Conservation (phyloP, 129 eudicot species). For the Smallanthus sonchifolius region DNA sequence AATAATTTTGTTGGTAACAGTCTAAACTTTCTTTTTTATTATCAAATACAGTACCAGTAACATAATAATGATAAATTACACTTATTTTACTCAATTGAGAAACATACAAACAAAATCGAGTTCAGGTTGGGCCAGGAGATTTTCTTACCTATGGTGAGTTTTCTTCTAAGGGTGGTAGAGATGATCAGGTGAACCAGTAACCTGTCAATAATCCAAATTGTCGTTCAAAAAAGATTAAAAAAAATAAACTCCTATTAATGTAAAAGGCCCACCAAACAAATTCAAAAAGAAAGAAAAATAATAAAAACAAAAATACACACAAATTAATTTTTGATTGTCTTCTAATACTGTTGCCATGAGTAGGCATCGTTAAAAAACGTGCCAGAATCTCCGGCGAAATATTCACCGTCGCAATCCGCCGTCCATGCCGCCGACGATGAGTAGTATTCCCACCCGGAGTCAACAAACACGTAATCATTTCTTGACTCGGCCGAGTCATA, state of each 20-base stretch:
- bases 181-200: no score
- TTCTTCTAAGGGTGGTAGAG: no score
- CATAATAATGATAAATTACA: no score
- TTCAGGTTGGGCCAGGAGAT: no score
- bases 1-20: no score
- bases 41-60: no score
- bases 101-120: no score
- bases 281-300: background rate
- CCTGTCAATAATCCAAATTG: no score
- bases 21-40: no score
- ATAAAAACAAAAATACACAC: background rate
- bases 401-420: conserved; percentile 3
- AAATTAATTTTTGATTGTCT: background rate
- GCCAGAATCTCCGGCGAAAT: conserved; percentile 1
- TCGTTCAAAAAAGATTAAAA: no score
- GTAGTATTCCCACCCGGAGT: conserved; percentile 21
- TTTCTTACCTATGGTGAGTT: no score
- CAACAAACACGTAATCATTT: conserved; percentile 14
- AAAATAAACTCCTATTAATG: background rate
- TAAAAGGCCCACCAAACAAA: background rate
- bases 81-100: no score
- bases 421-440: background rate
- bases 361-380: background rate
- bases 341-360: conserved; percentile 5
- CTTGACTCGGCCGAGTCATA: conserved; percentile 16